A percentile compares a stretch with the other conserved stretches of the same genome.
Evolutionary conservation across 2,329 filamentous ascomycete species (phyloP).

Genomic region (Paecilomyces niveus): DNA sequence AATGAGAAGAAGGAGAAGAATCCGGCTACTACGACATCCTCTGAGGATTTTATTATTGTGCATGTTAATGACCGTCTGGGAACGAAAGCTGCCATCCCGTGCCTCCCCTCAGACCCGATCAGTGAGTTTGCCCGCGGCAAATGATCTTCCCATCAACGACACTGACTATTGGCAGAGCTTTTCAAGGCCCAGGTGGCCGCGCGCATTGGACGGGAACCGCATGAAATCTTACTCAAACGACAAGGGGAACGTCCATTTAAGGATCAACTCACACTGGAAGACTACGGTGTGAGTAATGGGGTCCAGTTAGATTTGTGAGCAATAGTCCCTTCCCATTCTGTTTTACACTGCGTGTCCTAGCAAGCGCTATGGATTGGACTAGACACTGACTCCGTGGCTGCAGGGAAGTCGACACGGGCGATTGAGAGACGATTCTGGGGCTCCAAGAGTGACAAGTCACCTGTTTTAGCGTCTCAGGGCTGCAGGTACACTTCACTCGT

Average conservation of each 20-base stretch:
- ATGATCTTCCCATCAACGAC: conserved; percentile 1
- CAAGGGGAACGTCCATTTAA: conserved; percentile 93
- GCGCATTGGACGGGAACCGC: conserved; percentile 77
- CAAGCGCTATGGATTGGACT: background rate
- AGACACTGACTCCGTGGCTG: conserved; percentile 17
- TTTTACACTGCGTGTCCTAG: background rate
- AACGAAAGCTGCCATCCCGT: conserved; percentile 91
- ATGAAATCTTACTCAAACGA: conserved; percentile 85
- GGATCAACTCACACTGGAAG: conserved; percentile 76
- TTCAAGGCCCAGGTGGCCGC: conserved; percentile 91
- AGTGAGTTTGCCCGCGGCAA: conserved; percentile 31
- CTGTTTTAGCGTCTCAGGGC: background rate
- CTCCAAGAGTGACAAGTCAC: conserved; percentile 2
- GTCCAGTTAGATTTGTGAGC: conserved; percentile 51
- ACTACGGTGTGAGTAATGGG: conserved; percentile 91
- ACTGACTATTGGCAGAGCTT: conserved; percentile 41
- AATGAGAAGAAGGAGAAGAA: conserved; percentile 28
- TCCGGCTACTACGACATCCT: conserved; percentile 28
- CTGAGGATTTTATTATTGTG: conserved; percentile 86
- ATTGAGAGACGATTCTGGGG: conserved; percentile 21
- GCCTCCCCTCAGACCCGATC: conserved; percentile 75
- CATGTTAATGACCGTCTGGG: conserved; percentile 92
- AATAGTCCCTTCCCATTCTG: conserved; percentile 2
- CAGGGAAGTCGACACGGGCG: conserved; percentile 43
- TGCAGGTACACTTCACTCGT: conserved; percentile 1